Base-by-base conservation (phyloP, 768 basidiomycete species). In the Xerocomus potaroensis region DNA sequence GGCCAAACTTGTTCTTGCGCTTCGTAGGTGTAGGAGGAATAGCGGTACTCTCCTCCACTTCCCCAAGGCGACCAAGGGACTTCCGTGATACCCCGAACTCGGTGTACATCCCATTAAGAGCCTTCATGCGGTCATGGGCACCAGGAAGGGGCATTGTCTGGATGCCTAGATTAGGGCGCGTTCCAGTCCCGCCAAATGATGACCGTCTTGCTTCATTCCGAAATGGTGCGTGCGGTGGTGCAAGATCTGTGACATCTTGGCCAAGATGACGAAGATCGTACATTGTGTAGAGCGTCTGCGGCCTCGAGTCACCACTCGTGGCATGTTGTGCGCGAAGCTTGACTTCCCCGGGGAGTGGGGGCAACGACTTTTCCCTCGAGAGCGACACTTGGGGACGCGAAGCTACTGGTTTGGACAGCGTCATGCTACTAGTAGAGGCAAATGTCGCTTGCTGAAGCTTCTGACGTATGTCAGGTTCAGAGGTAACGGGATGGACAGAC, bases 81-180 rank as follows among this genome's bases (percentile, higher is more conserved):
- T 76, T 69, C 18, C 78, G 77, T 11, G 88, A 85, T 12, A 67
- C 62, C 12, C 88, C 88, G 56, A 90, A 90, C 62, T 91, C 87
- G 47, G 80, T 80, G 49, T 87, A 90, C 71, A 71, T 48, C 71
- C 69, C 50, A 61, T 62, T 57, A 57, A 67, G 47, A 18, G 39
- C 30, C 44, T 63, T 68, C 21, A 58, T 49, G 37, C 71, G 70
- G 16, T 63, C 72, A n/a, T 63, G 63, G 33, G 60, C 66, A 46
- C 61, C 60, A 27, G 56, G 63, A 18, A 53, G 47, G 23, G 80
- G 79, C 62, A 79, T 63, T 9, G 77, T 83, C 54, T 80, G 81
- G 19, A 71, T 54, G 8, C 60, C 69, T 18, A 79, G 59, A 42
- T 76, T 76, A 7, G 85, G 80, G 16, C 75, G 75, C 6, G 81